These are phyloP conservation scores for Fusarium chuoi DNA, from an alignment of 2,329 filamentous ascomycete genomes.

Conservation along the genomic window DNA sequence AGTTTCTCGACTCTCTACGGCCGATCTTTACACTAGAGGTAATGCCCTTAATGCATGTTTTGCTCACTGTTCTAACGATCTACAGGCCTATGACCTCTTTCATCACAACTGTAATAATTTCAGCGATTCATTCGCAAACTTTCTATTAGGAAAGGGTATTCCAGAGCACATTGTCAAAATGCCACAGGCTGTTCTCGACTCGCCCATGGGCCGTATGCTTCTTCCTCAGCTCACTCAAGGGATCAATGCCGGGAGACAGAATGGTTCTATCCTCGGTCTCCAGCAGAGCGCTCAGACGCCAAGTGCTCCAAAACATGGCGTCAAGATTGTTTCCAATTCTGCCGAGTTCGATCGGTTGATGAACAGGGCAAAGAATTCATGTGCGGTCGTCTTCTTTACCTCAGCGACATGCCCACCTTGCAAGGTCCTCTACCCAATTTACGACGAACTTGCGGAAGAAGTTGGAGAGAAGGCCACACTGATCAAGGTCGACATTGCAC, in stretches of 20 bases:
- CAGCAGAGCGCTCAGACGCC: conserved; percentile 51
- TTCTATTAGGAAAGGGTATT: conserved; percentile 88
- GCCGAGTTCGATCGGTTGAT: conserved; percentile 51
- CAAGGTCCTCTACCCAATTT: conserved; percentile 83
- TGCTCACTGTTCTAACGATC: neutral
- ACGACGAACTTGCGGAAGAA: conserved; percentile 81
- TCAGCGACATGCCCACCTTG: conserved; percentile 88
- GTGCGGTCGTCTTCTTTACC: conserved; percentile 91
- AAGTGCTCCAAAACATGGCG: conserved; percentile 48
- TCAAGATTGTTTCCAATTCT: conserved; percentile 68
- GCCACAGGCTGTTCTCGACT: conserved; percentile 84
- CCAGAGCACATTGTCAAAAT: conserved; percentile 87
- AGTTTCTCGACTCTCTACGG: conserved; percentile 87
- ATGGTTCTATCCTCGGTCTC: conserved; percentile 64
- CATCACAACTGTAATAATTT: conserved; percentile 99
- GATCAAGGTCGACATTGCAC: conserved; percentile 84
- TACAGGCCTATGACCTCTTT: conserved; percentile 85
- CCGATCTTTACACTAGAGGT: conserved; percentile 85
- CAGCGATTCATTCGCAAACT: conserved; percentile 90
- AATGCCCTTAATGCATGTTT: conserved; percentile 13
- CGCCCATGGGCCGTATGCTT: conserved; percentile 89
- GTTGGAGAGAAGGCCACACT: conserved; percentile 74
- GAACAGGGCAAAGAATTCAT: conserved; percentile 70
- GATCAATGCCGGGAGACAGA: conserved; percentile 59
- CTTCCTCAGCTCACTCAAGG: conserved; percentile 73